Conservation (phyloP, 2,329 filamentous ascomycete genomes). For the Trichoderma hamatum region DNA sequence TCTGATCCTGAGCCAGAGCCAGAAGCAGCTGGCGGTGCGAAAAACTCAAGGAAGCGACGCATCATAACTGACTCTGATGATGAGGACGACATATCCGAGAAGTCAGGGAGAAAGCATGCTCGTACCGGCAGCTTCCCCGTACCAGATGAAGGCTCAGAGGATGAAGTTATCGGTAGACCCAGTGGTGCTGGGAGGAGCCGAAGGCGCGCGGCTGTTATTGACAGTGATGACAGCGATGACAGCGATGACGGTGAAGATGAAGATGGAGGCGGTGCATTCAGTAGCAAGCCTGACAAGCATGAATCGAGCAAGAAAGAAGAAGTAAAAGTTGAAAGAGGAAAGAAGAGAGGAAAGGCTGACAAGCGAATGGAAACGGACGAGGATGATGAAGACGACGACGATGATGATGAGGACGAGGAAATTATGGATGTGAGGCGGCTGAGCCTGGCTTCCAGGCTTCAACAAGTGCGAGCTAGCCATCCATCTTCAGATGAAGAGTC, state of each 20-base stretch:
- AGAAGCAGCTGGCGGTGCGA: conserved; percentile 23
- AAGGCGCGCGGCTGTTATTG: neutral
- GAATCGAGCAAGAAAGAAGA: conserved; percentile 20
- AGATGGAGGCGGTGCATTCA: neutral
- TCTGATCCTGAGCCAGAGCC: conserved; percentile 38
- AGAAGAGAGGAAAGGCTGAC: neutral
- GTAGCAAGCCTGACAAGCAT: neutral
- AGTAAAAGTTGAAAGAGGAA: conserved; percentile 14
- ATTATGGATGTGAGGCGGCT: conserved; percentile 26
- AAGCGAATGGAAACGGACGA: neutral
- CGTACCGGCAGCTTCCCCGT: conserved; percentile 28
- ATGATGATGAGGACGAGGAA: conserved; percentile 29
- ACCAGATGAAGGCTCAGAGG: conserved; percentile 33
- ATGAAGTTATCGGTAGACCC: conserved; percentile 17
- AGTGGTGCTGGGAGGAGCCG: neutral
- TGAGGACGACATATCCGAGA: conserved; percentile 34
- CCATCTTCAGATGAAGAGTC: conserved; percentile 30
- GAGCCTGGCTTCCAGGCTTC: conserved; percentile 34
- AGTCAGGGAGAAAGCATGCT: conserved; percentile 33
- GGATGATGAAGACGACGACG: conserved; percentile 18
- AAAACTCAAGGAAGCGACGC: conserved; percentile 36
- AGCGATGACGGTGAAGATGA: conserved; percentile 26
- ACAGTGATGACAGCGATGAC: conserved; percentile 16
- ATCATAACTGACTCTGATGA: conserved; percentile 40
- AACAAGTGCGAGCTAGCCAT: conserved; percentile 29